Percentiles rank a stretch among this genome's conserved stretches.
phyloP scores from a whole-genome alignment of 2,329 filamentous ascomycete genomes.

The Stagonosporopsis rhizophila region DNA sequence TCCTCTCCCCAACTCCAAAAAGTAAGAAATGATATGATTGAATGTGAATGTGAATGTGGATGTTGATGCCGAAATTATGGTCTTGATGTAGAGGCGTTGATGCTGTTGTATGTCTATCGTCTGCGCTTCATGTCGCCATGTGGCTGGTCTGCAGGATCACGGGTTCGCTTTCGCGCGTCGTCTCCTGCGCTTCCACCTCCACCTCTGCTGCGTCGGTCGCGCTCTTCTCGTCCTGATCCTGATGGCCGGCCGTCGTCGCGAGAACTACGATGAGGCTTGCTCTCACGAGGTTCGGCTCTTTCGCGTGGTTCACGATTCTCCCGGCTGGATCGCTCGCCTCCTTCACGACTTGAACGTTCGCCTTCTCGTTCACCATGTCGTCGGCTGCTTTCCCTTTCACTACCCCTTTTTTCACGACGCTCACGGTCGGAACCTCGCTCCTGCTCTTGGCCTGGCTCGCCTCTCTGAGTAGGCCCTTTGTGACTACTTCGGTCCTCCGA shows the following conservation, averaged over 20 bases:
- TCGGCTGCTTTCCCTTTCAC: slow-evolving; percentile 32
- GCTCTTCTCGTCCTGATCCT: slow-evolving; percentile 36
- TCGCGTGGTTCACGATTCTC: slow-evolving; percentile 22
- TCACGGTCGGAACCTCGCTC: slow-evolving; percentile 38
- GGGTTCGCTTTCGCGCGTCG: slow-evolving; percentile 32
- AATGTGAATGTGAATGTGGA: background rate
- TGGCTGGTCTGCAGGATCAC: slow-evolving; percentile 33
- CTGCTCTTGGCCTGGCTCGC: slow-evolving; percentile 28
- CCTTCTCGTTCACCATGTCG: slow-evolving; percentile 32
- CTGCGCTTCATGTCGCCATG: slow-evolving; percentile 36
- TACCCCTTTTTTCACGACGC: slow-evolving; percentile 38
- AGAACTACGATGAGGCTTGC: slow-evolving; percentile 33
- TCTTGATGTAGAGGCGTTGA: slow-evolving; percentile 11
- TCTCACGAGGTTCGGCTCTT: slow-evolving; percentile 20
- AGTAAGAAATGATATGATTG: background rate
- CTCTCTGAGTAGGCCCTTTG: slow-evolving; percentile 25
- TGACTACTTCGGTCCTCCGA: slow-evolving; percentile 37
- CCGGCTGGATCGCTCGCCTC: slow-evolving; percentile 18
- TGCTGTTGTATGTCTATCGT: slow-evolving; percentile 23
- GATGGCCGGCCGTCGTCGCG: slow-evolving; percentile 33
- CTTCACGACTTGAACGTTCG: slow-evolving; percentile 22
- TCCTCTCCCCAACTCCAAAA: background rate
- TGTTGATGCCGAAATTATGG: slow-evolving; percentile 3
- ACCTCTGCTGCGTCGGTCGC: slow-evolving; percentile 32
- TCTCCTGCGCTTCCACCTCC: slow-evolving; percentile 22